Percentiles rank a stretch among this genome's conserved stretches.
Conservation (phyloP, 139 green algal species). For the Chara braunii region DNA sequence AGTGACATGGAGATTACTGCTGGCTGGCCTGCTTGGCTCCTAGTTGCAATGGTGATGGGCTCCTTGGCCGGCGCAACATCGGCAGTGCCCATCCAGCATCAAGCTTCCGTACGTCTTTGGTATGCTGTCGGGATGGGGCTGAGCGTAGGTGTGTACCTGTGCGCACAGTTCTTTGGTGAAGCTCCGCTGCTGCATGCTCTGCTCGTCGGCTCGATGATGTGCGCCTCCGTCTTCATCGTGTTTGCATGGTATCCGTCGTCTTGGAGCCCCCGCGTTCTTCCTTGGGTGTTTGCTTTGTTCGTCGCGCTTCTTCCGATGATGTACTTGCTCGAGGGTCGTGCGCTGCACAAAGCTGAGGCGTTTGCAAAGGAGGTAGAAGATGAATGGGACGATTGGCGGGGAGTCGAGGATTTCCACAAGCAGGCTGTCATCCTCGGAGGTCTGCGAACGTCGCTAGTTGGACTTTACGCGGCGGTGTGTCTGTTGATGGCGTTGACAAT, state of each 20-base stretch:
- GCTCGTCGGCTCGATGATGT: slow-evolving; percentile 48
- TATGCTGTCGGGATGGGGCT: slow-evolving; percentile 21
- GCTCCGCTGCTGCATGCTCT: slow-evolving; percentile 63
- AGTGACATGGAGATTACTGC: slow-evolving; percentile 48
- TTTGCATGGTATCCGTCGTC: slow-evolving; percentile 59
- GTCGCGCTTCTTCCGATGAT: slow-evolving; percentile 45
- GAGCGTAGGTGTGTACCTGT: slow-evolving; percentile 69
- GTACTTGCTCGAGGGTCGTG: neutral
- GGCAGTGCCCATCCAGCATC: slow-evolving; percentile 23
- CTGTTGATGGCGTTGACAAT: slow-evolving; percentile 80
- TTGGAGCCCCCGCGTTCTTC: slow-evolving; percentile 45
- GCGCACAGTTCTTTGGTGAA: slow-evolving; percentile 71
- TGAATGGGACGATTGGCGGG: too few species aligned
- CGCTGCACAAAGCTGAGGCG: too few species aligned
- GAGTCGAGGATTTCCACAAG: too few species aligned
- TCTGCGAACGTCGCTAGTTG: slow-evolving; percentile 9
- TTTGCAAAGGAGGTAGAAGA: too few species aligned
- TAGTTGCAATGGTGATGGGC: slow-evolving; percentile 52
- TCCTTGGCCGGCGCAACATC: slow-evolving; percentile 41
- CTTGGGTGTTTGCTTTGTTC: slow-evolving; percentile 53
- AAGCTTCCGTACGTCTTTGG: neutral
- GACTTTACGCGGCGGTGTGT: slow-evolving; percentile 64
- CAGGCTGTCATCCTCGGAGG: neutral
- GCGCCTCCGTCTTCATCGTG: slow-evolving; percentile 59
- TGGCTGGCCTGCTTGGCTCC: slow-evolving; percentile 77